These are phyloP conservation scores for Fonsecaea pedrosoi DNA, from an alignment of 2,329 filamentous ascomycete genomes.

Conservation along the genomic window DNA sequence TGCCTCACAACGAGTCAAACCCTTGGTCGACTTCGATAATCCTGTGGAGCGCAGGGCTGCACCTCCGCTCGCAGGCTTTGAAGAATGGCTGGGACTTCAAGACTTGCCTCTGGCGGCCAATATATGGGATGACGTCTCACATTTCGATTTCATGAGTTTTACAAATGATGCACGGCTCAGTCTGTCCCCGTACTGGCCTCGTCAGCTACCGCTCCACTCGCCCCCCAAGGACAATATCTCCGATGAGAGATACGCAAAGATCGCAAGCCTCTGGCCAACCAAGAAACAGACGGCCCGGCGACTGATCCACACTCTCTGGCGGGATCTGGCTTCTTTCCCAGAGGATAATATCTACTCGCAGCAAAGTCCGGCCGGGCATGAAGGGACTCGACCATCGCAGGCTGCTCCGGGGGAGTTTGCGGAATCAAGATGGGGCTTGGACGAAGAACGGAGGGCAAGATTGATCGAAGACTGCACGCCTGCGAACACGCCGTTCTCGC, in stretches of 20 bases:
- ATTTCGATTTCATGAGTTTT: slow-evolving; percentile 18
- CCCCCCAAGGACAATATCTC: slow-evolving; percentile 23
- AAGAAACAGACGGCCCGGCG: slow-evolving; percentile 13
- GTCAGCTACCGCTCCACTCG: slow-evolving; percentile 1
- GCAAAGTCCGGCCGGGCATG: background rate
- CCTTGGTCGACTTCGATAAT: background rate
- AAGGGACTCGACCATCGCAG: background rate
- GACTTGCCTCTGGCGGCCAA: slow-evolving; percentile 10
- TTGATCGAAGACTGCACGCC: slow-evolving; percentile 17
- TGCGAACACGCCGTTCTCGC: background rate
- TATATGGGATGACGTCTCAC: slow-evolving; percentile 21
- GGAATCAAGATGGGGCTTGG: slow-evolving; percentile 21
- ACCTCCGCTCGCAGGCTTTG: slow-evolving; percentile 8
- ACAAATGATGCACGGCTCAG: slow-evolving; percentile 2
- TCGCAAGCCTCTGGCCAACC: slow-evolving; percentile 21
- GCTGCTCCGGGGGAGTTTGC: background rate
- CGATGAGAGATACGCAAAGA: slow-evolving; percentile 23
- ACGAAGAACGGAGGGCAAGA: slow-evolving; percentile 14
- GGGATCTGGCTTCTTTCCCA: slow-evolving; percentile 14
- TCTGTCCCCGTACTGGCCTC: slow-evolving; percentile 9
- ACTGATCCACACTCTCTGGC: slow-evolving; percentile 25
- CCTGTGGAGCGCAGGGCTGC: background rate
- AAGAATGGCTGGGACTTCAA: slow-evolving; percentile 16
- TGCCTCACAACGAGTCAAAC: background rate
- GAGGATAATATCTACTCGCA: slow-evolving; percentile 24